Evolutionary conservation across 2,329 filamentous ascomycete genomes (phyloP), one percentile per base, ranked within the genome.

Genomic region (Aspergillus transmontanensis): DNA sequence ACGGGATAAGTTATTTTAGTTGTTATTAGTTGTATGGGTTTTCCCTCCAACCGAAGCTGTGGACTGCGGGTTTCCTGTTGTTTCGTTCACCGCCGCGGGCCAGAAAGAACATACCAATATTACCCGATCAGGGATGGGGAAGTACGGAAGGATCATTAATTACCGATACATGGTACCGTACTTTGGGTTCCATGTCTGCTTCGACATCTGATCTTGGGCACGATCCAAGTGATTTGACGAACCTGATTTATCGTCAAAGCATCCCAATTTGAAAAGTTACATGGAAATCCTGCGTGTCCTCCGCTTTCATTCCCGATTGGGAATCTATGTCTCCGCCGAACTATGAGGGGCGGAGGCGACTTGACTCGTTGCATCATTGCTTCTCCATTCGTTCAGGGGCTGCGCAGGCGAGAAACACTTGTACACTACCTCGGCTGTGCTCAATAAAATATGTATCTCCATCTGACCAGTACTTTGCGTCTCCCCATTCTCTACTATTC

Each of bases 281-380:
- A 39, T 55, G 51, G 51, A 16, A n/a, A 36, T 36, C 14, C 30
- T 34, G 48, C 30, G 14, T 36, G 14, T 39, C 51, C 34, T 55
- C 51, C 51, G 21, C 34, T 14, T 36, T 39, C 51, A 55, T 55
- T 36, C 51, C 30, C 11, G n/a, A 36, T 55, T 39, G 32, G 32
- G 34, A 39, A 41, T 26, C 26, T 9, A 10, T 28, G 48, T 51
- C 28, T 34, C 48, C 28, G 32, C 51, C 28, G 19, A 19, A 36
- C 30, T 23, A 36, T 54, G 28, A 21, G 32, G 30, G 30, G 36
- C 14, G 50, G 36, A 14, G 51, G 6, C 51, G 48, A 39, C 51
- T 55, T 6, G 21, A 36, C 51, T 55, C 32, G 51, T 54, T 55
- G 34, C 51, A 55, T 55, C 51, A 55, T 55, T 55, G 32, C 39